Evolutionary conservation across 2,329 filamentous ascomycete genomes (phyloP).

Genomic region (Verticillium alfalfae): DNA sequence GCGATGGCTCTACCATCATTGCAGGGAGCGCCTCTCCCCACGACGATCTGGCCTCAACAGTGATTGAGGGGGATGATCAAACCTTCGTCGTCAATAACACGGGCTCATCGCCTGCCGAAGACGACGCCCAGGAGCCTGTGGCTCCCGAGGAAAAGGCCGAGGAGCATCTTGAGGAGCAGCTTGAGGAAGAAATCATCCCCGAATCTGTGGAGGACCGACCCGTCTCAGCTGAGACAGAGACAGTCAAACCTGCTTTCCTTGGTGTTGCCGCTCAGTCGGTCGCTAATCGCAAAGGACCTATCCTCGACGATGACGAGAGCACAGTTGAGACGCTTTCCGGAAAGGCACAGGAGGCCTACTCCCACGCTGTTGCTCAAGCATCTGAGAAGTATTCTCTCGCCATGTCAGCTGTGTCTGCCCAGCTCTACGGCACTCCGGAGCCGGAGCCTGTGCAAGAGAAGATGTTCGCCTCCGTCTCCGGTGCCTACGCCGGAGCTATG

Average conservation of each 20-base stretch:
- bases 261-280: constrained; percentile 47
- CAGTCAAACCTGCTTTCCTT: constrained; percentile 41
- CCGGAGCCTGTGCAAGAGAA: constrained; percentile 56
- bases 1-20: constrained; percentile 11
- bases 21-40: not conserved
- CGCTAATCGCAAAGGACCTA: constrained; percentile 34
- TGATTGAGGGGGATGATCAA: constrained; percentile 9
- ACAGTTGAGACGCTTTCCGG: constrained; percentile 28
- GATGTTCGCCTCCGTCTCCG: constrained; percentile 62
- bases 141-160: constrained; percentile 4
- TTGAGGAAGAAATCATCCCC: constrained; percentile 17
- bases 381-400: constrained; percentile 65
- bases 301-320: constrained; percentile 32
- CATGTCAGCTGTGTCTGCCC: constrained; percentile 59
- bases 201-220: constrained; percentile 19
- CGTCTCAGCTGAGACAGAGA: constrained; percentile 18
- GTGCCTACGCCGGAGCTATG: constrained; percentile 62
- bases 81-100: constrained; percentile 11
- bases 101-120: constrained; percentile 13
- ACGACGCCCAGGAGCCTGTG: constrained; percentile 3
- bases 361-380: constrained; percentile 58
- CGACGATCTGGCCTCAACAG: constrained; percentile 9
- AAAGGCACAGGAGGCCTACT: constrained; percentile 54
- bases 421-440: constrained; percentile 63
- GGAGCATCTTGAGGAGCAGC: constrained; percentile 3